Base-by-base conservation (phyloP, 140 eudicot species). In the Erigeron philadelphicus region DNA sequence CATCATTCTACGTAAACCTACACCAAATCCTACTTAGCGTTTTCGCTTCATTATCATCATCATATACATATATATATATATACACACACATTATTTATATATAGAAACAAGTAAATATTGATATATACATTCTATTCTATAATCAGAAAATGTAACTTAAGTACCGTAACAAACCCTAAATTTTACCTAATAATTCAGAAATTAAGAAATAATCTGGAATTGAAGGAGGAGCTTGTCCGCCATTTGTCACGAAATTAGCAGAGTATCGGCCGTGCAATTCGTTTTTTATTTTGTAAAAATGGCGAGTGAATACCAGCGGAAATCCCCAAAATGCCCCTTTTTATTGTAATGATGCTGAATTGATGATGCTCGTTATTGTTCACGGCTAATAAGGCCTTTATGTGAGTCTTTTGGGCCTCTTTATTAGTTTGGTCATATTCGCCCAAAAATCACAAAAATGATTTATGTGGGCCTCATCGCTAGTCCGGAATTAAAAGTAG, bases 1-100 rank as follows among this genome's bases (percentile, higher is more conserved):
- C 67, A 90, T 84, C 75, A 83, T 79, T 80, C 41, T 59, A 41
- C 8, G 25, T 64, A 77, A 25, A 56, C 44, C 47, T 31, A 31
- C 38, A 31, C 77, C 25, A 48, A 49, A 56, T 66, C 62, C 59
- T 35, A 38, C 8, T 66, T 43, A 12, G 7, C 56, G 13, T 66
- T 21, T 65, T 66, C 71, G 58, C 58, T 66, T 10, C 61, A 19
- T 48, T 19, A 16, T 6, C 18, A 45, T 65, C 66, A 47, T 1
- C 21, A 7, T 56, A 4, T 12, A 6, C 43, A 69, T 17, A 64
- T 18, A 69, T 42, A 17, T 42, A 18, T 21, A 53, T 16, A 58
- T 23, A 50, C 25, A 21, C 25, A 21, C 25, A 21, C 25, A 21
- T 21, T 21, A 21, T 21, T 21, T 21, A 21, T 0, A 21, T 21